Evolutionary conservation across 2,329 filamentous ascomycete genomes (phyloP), one percentile per base, ranked within the genome.

Genomic region (Canariomyces notabilis): DNA sequence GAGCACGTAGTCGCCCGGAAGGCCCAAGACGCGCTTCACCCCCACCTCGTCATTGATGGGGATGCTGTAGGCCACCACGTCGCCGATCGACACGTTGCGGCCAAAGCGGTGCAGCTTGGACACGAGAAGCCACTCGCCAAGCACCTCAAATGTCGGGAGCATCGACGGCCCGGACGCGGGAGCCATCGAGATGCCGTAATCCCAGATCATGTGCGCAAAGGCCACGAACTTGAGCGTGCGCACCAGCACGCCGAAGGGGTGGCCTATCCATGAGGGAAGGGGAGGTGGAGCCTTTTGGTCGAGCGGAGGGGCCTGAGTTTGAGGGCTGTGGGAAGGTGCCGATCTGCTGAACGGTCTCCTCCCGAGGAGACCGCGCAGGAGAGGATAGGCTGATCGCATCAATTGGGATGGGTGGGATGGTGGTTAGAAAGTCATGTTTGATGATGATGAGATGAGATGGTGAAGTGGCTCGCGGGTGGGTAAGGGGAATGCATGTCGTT

Each of bases 61-160:
- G 56, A 90, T 85, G 46, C 79, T 76, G 65, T 87, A 95, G 19
- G 78, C 76, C 39, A 97, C 82, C 9, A 96, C 68, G 66, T 98
- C 93, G 21, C 93, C 93, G n/a, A 95, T 83, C 40, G 68, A 61
- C 12, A 81, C 61, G 57, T 67, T 64, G 26, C 83, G 78, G 4
- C 91, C 91, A 22, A 79, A 73, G 6, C 84, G 79, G 65, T 84
- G 77, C n/a, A 73, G 69, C 56, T 81, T 81, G 49, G 81, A 82
- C 43, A 87, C 77, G 11, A 90, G 64, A 37, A 91, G 73, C 64
- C 73, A 82, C 60, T 91, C 85, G 46, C 82, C 83, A 7, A 72
- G 65, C 1, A 82, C 72, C 19, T 75, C 72, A 50, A 96, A 82
- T 0, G 89, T 95, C 6, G 91, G 91, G 41, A 93, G 77, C 93